Percentiles rank a stretch among this genome's conserved stretches.
These are phyloP conservation scores for Boletus tomentosulus DNA, from an alignment of 768 basidiomycete genomes.

Conservation along the genomic window DNA sequence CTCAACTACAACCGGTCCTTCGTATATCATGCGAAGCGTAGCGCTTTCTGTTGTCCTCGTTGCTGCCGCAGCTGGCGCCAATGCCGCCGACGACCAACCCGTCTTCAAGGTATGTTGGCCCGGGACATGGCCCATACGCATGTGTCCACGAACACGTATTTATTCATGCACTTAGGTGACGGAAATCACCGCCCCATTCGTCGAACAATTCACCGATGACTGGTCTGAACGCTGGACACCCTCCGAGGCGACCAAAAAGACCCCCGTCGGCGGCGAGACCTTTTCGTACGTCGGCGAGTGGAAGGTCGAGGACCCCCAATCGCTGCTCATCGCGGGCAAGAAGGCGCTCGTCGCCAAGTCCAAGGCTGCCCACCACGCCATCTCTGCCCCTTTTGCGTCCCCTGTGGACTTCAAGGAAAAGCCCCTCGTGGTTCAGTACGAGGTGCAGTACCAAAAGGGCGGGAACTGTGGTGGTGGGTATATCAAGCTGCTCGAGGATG, in stretches of 20 bases:
- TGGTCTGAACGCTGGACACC: conserved; percentile 93
- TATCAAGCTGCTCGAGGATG: conserved; percentile 91
- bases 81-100: conserved; percentile 60
- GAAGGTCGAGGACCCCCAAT: conserved; percentile 87
- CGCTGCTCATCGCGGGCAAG: conserved; percentile 77
- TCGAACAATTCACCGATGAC: conserved; percentile 94
- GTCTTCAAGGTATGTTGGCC: conserved; percentile 56
- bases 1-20: conserved; percentile 52
- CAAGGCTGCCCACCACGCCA: conserved; percentile 98
- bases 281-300: conserved; percentile 98
- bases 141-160: conserved; percentile 2
- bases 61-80: conserved; percentile 58
- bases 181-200: conserved; percentile 77
- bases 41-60: conserved; percentile 71
- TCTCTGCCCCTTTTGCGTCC: conserved; percentile 83
- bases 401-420: conserved; percentile 78
- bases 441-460: conserved; percentile 99
- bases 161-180: conserved; percentile 50
- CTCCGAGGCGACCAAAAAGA: conserved; percentile 97
- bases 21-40: conserved; percentile 83
- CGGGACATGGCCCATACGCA: too few relatives aligned
- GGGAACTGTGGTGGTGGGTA: conserved; percentile 99
- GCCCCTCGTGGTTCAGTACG: conserved; percentile 94
- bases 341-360: conserved; percentile 91
- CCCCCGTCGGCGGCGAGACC: conserved; percentile 90